Evolutionary conservation across 768 basidiomycete species (phyloP), one percentile per base, ranked within the genome.

Genomic region (Pleurotus ostreatus): DNA sequence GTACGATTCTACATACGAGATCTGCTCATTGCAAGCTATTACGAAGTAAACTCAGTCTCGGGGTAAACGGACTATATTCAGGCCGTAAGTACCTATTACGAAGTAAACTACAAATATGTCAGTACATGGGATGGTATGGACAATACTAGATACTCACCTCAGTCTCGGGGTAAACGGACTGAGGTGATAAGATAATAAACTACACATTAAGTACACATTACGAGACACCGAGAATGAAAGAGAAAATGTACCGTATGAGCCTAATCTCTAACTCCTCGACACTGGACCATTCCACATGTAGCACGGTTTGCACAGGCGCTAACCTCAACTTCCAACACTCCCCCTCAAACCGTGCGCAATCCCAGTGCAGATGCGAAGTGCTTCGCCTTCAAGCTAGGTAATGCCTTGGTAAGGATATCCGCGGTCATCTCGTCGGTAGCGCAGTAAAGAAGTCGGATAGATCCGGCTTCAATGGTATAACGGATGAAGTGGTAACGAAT

Each of bases 331-430:
- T 44, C 13, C 51, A 37, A 53, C 51, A 53, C 51, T 53, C 38
- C 51, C 51, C 51, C 51, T 53, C 51, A 53, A 53, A 40, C 40
- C 12, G 38, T 15, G n/a, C 34, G n/a, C n/a, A 53, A 40, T 39
- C 51, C 38, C 2, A 53, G 51, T 13, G 18, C 52, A n/a, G n/a
- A 13, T 11, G 54, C 22, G 57, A 58, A 58, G 52, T 58, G 52
- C 15, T 63, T 55, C 15, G 45, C 46, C 46, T 62, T 63, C 9
- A 46, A 25, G 22, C 25, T 34, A 9, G 62, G 57, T 11, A 64
- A 51, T 5, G 63, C 51, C 56, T 64, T 64, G 6, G 69, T 72
- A 18, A 72, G 58, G 20, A 65, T 59, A 52, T 72, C 68, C 8
- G 71, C 70, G 1, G 57, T 39, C 59, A 68, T 71, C 5, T 62